A percentile compares a stretch with the other conserved stretches of the same genome.
Evolutionary conservation across 331 rosid species (phyloP).

Genomic region (Acacia pycnantha): DNA sequence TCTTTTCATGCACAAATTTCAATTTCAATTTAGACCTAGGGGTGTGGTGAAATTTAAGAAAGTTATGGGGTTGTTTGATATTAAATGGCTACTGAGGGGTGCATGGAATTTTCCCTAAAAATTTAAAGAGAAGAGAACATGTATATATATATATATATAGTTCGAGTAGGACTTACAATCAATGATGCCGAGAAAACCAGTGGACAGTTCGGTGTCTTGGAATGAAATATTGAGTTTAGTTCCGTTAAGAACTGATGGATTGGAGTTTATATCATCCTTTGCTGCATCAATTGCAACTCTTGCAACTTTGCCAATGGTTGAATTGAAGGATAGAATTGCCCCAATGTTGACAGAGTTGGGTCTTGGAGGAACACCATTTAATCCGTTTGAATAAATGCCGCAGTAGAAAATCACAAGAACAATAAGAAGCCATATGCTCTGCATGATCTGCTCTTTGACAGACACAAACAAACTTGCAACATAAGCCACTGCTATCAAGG

Average conservation of each 20-base stretch:
- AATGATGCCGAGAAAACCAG: constrained; percentile 63
- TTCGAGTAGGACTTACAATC: constrained; percentile 46
- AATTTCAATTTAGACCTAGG: no score
- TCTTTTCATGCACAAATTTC: no score
- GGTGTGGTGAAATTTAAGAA: no score
- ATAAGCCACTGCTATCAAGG: neutral
- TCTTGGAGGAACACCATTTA: constrained; percentile 29
- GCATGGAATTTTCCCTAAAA: no score
- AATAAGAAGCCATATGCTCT: constrained; percentile 37
- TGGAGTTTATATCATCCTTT: constrained; percentile 54
- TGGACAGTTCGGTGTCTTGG: constrained; percentile 48
- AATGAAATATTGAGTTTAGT: constrained; percentile 33
- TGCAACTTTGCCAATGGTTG: constrained; percentile 52
- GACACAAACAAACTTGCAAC: neutral
- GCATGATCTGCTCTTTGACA: constrained; percentile 32
- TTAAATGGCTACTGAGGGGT: no score
- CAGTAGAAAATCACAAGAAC: constrained; percentile 27
- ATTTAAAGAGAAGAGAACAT: neutral
- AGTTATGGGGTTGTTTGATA: no score
- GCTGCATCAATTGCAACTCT: constrained; percentile 60
- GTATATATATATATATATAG: neutral
- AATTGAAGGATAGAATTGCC: constrained; percentile 36
- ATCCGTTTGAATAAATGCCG: constrained; percentile 38
- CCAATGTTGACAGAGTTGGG: constrained; percentile 48
- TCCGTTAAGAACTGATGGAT: constrained; percentile 44